Evolutionary conservation across 768 basidiomycete species (phyloP), one percentile per base, ranked within the genome.

Genomic region (Mycena floridula): DNA sequence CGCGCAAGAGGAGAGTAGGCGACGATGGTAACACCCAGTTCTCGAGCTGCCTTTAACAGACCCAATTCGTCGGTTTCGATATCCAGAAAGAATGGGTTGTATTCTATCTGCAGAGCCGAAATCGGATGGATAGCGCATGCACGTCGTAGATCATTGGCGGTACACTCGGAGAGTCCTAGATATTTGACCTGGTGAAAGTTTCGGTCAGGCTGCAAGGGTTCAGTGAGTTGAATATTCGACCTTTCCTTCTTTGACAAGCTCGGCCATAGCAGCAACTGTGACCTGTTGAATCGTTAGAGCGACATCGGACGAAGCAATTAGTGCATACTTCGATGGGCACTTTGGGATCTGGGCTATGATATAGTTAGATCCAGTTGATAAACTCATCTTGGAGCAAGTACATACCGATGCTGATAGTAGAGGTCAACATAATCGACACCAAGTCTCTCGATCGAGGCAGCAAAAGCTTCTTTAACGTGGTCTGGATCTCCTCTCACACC

Each of bases 111-210:
- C 9, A 55, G 47, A 2, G 62, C 63, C 3, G 58, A 52, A 3
- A 62, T 44, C 5, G 53, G 56, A 7, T 45, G 50, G 4, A 63
- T 59, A 3, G 61, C 59, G 38, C 49, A 52, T 16, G 64, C 66
- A 7, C 64, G 49, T n/a, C 58, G 48, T 20, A 67, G 47, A 21
- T 58, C 57, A 32, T 49, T 50, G 5, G 50, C 49, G 21, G 57
- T 62, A 45, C 55, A 58, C 49, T 68, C 65, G 25, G 57, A 60
- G 25, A 68, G 47, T n/a, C 67, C 67, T n/a, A 68, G 44, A 54
- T 60, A 63, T 37, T 54, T 54, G 26, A 65, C 56, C 42, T 57
- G n/a, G n/a, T 60, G 7, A 62, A 62, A 24, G 50, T 48, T 23
- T 58, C 57, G 6, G 53, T 48, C n/a, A 51, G 3, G 18, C 7